A percentile compares a stretch with the other conserved stretches of the same genome.
These are phyloP conservation scores for Pythium angustatum DNA, from an alignment of 352 stramenopile genomes.

Conservation along the genomic window DNA sequence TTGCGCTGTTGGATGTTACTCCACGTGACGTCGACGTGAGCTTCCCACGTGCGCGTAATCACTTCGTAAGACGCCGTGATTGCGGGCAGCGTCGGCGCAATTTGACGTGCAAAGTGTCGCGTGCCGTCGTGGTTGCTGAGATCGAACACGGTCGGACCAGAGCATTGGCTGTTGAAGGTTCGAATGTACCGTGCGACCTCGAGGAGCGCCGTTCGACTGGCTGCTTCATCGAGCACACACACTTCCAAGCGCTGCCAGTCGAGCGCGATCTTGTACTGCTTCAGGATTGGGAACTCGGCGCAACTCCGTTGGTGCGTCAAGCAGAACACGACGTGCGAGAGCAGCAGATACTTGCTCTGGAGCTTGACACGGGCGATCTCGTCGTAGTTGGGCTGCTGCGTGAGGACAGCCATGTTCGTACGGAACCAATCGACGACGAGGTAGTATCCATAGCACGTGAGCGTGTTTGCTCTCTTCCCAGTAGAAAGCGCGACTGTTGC, in stretches of 20 bases:
- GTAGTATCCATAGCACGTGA: slow-evolving; percentile 10
- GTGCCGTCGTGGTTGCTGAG: slow-evolving; percentile 8
- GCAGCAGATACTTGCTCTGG: slow-evolving; percentile 14
- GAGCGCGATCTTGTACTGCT: slow-evolving; percentile 15
- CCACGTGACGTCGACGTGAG: slow-evolving; percentile 8
- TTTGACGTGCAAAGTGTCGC: not conserved
- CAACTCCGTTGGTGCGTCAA: not conserved
- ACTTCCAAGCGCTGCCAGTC: slow-evolving; percentile 15
- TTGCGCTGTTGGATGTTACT: slow-evolving; percentile 11
- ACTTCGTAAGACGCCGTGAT: slow-evolving; percentile 4
- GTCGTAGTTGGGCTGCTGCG: not conserved
- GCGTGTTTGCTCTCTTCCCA: not conserved
- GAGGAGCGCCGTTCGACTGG: not conserved
- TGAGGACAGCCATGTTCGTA: slow-evolving; percentile 1
- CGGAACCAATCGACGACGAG: slow-evolving; percentile 4
- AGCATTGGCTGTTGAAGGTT: not conserved
- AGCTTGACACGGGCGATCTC: slow-evolving; percentile 16
- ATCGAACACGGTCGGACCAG: slow-evolving; percentile 6
- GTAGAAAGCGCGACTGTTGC: not conserved
- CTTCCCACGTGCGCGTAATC: not conserved
- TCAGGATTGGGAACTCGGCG: not conserved
- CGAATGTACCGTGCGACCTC: slow-evolving; percentile 5
- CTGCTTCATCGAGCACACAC: slow-evolving; percentile 4
- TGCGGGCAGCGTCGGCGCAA: not conserved
- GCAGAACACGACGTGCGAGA: slow-evolving; percentile 15